Evolutionary conservation across 805 yeast species (phyloP).

Genomic region (Wickerhamiella cacticola): DNA sequence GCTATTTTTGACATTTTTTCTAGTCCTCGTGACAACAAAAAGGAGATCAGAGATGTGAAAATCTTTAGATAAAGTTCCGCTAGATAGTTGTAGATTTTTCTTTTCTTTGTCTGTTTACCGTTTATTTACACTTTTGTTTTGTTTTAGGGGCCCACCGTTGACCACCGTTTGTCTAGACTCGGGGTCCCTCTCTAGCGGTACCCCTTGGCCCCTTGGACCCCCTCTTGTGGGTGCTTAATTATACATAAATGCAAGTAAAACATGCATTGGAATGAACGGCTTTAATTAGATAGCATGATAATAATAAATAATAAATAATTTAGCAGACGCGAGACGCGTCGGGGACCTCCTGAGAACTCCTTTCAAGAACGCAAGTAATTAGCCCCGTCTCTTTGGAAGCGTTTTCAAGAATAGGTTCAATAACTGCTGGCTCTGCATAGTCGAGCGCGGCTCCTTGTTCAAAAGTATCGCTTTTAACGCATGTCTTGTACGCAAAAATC

Average conservation of each 20-base stretch:
- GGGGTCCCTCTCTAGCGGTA: background rate
- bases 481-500: constrained; percentile 47
- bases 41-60: no score
- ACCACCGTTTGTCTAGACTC: no score
- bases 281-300: background rate
- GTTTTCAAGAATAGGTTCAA: background rate
- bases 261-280: background rate
- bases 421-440: background rate
- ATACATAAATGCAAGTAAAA: background rate
- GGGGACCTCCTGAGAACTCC: no score
- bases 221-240: background rate
- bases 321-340: no score
- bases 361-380: constrained; percentile 1
- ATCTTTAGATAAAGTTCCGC: no score
- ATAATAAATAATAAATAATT: background rate
- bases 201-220: constrained; percentile 1
- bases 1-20: no score
- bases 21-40: no score
- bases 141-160: no score
- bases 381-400: background rate
- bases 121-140: no score
- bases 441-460: constrained; percentile 29
- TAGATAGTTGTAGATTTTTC: no score
- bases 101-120: no score
- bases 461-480: constrained; percentile 58